Base-by-base conservation (phyloP, 345 rosid genomes). In the Eucalyptus viminalis region DNA sequence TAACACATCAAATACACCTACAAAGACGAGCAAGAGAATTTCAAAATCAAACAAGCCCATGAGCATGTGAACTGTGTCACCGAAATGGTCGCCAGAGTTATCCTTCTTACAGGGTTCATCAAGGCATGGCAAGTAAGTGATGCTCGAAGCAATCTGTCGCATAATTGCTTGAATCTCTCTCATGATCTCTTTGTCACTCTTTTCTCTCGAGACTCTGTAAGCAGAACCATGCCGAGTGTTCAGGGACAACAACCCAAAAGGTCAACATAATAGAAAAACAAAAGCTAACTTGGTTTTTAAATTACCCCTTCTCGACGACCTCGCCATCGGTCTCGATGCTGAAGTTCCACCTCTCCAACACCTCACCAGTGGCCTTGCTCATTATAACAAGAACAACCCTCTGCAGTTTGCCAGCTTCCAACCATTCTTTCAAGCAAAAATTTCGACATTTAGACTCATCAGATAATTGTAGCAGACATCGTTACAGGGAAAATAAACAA, bases 171-270 rank as follows among this genome's bases (percentile, higher is more conserved):
- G 99, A 81, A 97, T 97, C 94, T 96, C 99, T 90, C 99, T 94
- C 99, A 96, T 98, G 65, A 97, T 97, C 92, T 98, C 99, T 88
- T 93, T 97, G 90, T 98, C 99, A 92, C 98, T 96, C 94, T 97
- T 97, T 92, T 98, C 99, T 91, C 96, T 97, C 27, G 99, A 93
- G 14, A 94, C 96, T 88, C 99, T 97, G 95, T 91, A 90, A 25
- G 14, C 88, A 86, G n/a, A 67, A 21, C 43, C 14, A 53, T 29
- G 44, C 44, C 54, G 22, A 15, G 47, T 40, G 45, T 29, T 22
- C 80, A 40, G 60, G 49, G 31, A 47, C 22, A 4, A 45, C 67
- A 54, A 15, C 25, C 56, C 67, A 11, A 29, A 51, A 15, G 45
- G 45, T 21, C 29, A 86, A 27, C 43, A 34, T 9, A 31, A 44